Conservation (phyloP, 306 rosid genomes). For the Rosa persica region DNA sequence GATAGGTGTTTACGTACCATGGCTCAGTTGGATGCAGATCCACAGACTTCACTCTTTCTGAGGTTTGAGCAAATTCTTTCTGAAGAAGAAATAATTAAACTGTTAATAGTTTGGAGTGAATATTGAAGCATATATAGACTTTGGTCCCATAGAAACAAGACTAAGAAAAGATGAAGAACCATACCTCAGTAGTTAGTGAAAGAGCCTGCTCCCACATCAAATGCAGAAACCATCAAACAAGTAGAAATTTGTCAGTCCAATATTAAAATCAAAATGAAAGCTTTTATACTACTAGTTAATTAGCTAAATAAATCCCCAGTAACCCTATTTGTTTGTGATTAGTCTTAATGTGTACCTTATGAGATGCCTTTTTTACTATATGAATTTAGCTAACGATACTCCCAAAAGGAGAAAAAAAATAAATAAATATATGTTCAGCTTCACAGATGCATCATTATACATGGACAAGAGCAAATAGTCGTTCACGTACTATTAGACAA, state of each 20-base stretch:
- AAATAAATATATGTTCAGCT: not conserved
- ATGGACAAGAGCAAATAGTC: not conserved
- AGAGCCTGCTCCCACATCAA: conserved; percentile 33
- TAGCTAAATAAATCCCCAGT: not conserved
- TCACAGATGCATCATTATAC: not conserved
- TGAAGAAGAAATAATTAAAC: conserved; percentile 23
- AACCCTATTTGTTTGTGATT: no score
- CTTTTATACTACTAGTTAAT: not conserved
- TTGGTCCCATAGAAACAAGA: not conserved
- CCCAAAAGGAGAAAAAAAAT: not conserved
- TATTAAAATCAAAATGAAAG: not conserved
- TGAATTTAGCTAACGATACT: not conserved
- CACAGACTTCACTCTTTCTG: conserved; percentile 74
- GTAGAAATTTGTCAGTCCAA: conserved; percentile 25
- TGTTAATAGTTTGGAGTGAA: conserved; percentile 1
- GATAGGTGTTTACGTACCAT: conserved; percentile 43
- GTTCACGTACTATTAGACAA: not conserved
- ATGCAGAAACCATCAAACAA: conserved; percentile 15
- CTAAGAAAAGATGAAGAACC: not conserved
- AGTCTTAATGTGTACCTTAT: no score
- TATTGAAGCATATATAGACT: not conserved
- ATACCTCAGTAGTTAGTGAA: conserved; percentile 51
- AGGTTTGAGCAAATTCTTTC: conserved; percentile 61
- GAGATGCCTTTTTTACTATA: not conserved
- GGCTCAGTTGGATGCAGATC: conserved; percentile 81